A percentile compares a stretch with the other conserved stretches of the same genome.
Evolutionary conservation across 1,139 yeast species (phyloP).

Genomic region (Yamadazyma kanchanaburiensis): DNA sequence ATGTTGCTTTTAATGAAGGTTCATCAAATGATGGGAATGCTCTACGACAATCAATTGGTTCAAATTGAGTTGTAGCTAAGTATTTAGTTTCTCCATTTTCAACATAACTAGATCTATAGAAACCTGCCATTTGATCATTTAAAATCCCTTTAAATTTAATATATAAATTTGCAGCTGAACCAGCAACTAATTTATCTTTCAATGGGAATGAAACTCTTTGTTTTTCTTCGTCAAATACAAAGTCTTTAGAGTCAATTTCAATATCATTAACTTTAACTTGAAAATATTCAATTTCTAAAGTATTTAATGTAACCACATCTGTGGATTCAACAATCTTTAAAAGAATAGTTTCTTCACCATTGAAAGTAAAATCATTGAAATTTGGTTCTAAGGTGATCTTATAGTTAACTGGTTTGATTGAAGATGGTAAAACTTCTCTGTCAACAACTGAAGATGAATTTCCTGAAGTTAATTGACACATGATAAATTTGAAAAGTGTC

Average conservation of each 20-base stretch:
- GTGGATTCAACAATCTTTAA: conserved; percentile 59
- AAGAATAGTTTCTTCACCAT: conserved; percentile 64
- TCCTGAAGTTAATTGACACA: conserved; percentile 5
- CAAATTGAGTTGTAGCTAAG: conserved; percentile 84
- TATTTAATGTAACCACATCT: conserved; percentile 52
- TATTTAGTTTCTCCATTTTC: conserved; percentile 59
- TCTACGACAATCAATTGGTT: conserved; percentile 84
- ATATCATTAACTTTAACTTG: conserved; percentile 45
- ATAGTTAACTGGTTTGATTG: conserved; percentile 72
- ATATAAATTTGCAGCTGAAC: conserved; percentile 41
- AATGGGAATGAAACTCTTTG: conserved; percentile 68
- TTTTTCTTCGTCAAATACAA: conserved; percentile 42
- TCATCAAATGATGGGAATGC: conserved; percentile 93
- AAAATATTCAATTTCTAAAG: conserved; percentile 61
- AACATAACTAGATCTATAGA: conserved; percentile 70
- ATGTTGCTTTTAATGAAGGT: conserved; percentile 79
- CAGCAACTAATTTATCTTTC: conserved; percentile 43
- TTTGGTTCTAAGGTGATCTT: conserved; percentile 70
- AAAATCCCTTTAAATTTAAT: conserved; percentile 67
- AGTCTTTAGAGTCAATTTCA: conserved; percentile 25
- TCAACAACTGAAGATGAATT: conserved; percentile 17
- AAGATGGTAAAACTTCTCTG: conserved; percentile 69
- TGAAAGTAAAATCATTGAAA: conserved; percentile 65
- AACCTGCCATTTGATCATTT: conserved; percentile 84
- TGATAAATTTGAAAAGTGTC: too few species aligned